phyloP scores from a whole-genome alignment of 805 yeast species.

The Pichia eremophila region DNA sequence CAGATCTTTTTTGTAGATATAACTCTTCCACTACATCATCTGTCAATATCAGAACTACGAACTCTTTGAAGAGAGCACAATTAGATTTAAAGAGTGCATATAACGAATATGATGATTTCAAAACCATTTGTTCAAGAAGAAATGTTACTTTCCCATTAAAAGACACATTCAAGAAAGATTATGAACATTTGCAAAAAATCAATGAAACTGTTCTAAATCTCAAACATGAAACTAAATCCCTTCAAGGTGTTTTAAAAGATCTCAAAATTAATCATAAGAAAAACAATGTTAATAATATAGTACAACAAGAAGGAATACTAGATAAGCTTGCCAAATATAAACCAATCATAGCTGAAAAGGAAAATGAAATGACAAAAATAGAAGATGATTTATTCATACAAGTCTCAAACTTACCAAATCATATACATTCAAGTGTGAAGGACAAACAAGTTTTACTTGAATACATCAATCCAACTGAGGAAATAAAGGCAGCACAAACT shows the following conservation, averaged over 20 bases:
- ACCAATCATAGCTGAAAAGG: constrained; percentile 22
- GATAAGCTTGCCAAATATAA: constrained; percentile 19
- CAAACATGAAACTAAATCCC: constrained; percentile 16
- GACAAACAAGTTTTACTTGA: constrained; percentile 35
- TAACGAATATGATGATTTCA: constrained; percentile 20
- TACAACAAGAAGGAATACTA: constrained; percentile 8
- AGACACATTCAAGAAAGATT: constrained; percentile 14
- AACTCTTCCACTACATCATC: background rate
- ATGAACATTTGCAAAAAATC: constrained; percentile 8
- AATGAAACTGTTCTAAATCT: constrained; percentile 11
- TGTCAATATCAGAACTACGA: constrained; percentile 16
- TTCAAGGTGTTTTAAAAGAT: constrained; percentile 15
- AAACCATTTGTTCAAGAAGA: constrained; percentile 26
- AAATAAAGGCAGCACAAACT: constrained; percentile 14
- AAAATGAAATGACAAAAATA: constrained; percentile 18
- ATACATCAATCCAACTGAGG: constrained; percentile 40
- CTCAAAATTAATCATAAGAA: constrained; percentile 13
- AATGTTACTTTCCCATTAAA: constrained; percentile 22
- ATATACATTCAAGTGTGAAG: constrained; percentile 40
- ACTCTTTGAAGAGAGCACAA: constrained; percentile 25
- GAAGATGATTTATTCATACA: constrained; percentile 30
- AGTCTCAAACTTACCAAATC: constrained; percentile 55
- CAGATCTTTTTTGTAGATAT: no score
- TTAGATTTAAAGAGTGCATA: constrained; percentile 27
- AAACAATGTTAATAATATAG: constrained; percentile 2